Evolutionary conservation across 2,329 filamentous ascomycete species (phyloP).

Genomic region (Calonectria fujianensis): DNA sequence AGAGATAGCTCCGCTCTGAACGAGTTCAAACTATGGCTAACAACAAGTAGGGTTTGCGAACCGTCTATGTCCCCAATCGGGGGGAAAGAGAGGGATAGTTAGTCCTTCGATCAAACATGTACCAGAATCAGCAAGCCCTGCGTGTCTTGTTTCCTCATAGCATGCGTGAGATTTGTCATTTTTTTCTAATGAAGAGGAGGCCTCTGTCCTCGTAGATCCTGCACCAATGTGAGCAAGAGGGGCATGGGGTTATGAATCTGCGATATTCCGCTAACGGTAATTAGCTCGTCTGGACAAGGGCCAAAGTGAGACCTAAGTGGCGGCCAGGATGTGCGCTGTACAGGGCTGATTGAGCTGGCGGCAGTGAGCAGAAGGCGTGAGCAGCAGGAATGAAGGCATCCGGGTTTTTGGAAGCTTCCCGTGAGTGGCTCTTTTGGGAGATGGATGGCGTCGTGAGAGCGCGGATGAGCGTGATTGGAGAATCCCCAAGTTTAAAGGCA

Average conservation of each 20-base stretch:
- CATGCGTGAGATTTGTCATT: constrained; percentile 24
- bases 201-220: constrained; percentile 21
- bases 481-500: neutral
- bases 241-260: constrained; percentile 33
- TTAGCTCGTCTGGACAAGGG: constrained; percentile 37
- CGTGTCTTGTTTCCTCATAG: neutral
- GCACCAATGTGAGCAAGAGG: constrained; percentile 31
- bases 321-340: constrained; percentile 20
- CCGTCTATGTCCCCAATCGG: neutral
- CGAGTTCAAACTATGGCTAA: constrained; percentile 1
- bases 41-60: neutral
- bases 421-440: constrained; percentile 18
- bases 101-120: neutral
- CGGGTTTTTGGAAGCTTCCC: neutral
- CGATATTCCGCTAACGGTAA: constrained; percentile 36
- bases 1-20: constrained; percentile 17
- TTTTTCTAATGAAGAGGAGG: constrained; percentile 19
- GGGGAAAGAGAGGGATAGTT: neutral
- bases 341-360: constrained; percentile 20
- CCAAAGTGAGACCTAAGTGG: constrained; percentile 33
- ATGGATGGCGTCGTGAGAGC: constrained; percentile 25
- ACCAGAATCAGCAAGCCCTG: neutral
- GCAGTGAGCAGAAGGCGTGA: constrained; percentile 3
- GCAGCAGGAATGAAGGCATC: constrained; percentile 24
- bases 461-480: constrained; percentile 25